A percentile compares a stretch with the other conserved stretches of the same genome.
Conservation (phyloP, 2,329 filamentous ascomycete species). For the Fusarium torreyae region DNA sequence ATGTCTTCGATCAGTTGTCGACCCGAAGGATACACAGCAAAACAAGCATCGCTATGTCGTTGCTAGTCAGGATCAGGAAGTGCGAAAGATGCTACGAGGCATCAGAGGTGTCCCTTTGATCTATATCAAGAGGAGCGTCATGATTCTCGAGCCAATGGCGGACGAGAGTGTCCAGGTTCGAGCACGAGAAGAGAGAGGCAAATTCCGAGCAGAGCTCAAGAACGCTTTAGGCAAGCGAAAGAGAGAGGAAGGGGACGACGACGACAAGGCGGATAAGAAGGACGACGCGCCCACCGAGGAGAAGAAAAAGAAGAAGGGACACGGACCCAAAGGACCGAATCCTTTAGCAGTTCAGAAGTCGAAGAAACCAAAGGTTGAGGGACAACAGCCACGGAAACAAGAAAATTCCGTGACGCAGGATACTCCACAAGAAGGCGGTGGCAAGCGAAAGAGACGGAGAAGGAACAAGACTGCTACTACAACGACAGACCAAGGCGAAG, state of each 20-base stretch:
- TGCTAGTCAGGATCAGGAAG: slow-evolving; percentile 78
- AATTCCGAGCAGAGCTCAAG: slow-evolving; percentile 80
- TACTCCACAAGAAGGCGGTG: slow-evolving; percentile 43
- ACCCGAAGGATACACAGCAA: slow-evolving; percentile 77
- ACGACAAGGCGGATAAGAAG: slow-evolving; percentile 38
- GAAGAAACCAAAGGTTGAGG: slow-evolving; percentile 65
- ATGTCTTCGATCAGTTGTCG: slow-evolving; percentile 82
- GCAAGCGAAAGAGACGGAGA: slow-evolving; percentile 53
- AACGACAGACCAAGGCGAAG: slow-evolving; percentile 31
- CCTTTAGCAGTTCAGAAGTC: slow-evolving; percentile 79
- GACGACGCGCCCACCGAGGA: slow-evolving; percentile 21
- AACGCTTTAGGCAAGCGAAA: slow-evolving; percentile 66
- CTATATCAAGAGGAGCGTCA: slow-evolving; percentile 84
- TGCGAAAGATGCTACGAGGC: slow-evolving; percentile 74
- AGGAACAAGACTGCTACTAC: slow-evolving; percentile 49
- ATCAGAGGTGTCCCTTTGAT: slow-evolving; percentile 82
- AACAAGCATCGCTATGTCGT: slow-evolving; percentile 88
- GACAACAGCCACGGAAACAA: slow-evolving; percentile 52
- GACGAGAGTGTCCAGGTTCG: slow-evolving; percentile 74
- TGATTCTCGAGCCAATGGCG: slow-evolving; percentile 81
- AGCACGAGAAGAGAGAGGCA: slow-evolving; percentile 78
- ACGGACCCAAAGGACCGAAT: slow-evolving; percentile 78
- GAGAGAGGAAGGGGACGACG: slow-evolving; percentile 61
- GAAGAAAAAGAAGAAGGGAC: slow-evolving; percentile 68
- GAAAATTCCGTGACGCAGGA: slow-evolving; percentile 52